phyloP scores from a whole-genome alignment of 1,284 basidiomycete species.

The Sparassis latifolia region DNA sequence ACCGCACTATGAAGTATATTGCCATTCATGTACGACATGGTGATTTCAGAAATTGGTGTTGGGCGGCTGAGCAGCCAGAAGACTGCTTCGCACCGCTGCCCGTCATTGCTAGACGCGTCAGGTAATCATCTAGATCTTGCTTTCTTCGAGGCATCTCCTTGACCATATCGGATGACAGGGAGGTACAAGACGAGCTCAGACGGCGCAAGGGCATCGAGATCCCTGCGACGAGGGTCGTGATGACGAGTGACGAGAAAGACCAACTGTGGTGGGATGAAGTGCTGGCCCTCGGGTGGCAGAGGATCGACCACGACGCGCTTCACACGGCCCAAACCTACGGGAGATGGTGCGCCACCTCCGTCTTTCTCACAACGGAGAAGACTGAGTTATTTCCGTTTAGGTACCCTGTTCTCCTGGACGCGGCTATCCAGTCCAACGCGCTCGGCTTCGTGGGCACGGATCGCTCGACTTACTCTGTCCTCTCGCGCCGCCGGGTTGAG shows the following conservation, averaged over 20 bases:
- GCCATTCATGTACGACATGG: slow-evolving; percentile 57
- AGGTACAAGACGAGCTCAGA: slow-evolving; percentile 51
- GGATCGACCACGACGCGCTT: slow-evolving; percentile 46
- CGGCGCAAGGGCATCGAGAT: slow-evolving; percentile 43
- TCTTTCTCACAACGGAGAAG: neutral
- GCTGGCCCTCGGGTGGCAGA: slow-evolving; percentile 50
- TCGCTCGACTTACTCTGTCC: slow-evolving; percentile 59
- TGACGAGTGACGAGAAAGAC: slow-evolving; percentile 69
- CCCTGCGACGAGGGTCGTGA: slow-evolving; percentile 45
- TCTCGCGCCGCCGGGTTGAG: slow-evolving; percentile 56
- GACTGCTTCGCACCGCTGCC: slow-evolving; percentile 60
- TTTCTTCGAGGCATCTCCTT: too few species aligned
- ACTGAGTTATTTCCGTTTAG: slow-evolving; percentile 22
- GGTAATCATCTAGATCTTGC: slow-evolving; percentile 10
- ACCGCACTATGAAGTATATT: slow-evolving; percentile 39
- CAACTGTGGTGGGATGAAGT: slow-evolving; percentile 62
- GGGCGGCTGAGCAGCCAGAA: slow-evolving; percentile 33
- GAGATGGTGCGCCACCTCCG: slow-evolving; percentile 39
- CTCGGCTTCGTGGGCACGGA: slow-evolving; percentile 66
- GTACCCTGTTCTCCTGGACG: slow-evolving; percentile 66
- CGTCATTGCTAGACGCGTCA: slow-evolving; percentile 51
- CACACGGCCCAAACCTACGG: slow-evolving; percentile 47
- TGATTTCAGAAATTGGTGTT: slow-evolving; percentile 50
- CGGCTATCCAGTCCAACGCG: slow-evolving; percentile 59
- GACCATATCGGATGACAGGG: slow-evolving; percentile 21